Conservation (phyloP, 202 grass and related monocot genomes). For the Brachypodium distachyon region DNA sequence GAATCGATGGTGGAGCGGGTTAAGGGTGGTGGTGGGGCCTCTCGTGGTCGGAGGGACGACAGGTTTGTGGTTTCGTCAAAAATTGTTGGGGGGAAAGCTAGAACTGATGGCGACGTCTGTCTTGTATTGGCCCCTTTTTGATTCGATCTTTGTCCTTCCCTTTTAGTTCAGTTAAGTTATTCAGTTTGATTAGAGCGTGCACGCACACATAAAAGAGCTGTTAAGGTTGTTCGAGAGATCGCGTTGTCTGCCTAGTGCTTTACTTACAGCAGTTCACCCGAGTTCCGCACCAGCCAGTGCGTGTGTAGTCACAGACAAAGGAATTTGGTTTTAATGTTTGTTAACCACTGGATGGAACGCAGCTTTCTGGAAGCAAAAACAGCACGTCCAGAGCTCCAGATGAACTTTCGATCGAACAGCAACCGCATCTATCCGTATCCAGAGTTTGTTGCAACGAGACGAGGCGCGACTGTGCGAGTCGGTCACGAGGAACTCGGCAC, state of each 20-base stretch:
- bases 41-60: background rate
- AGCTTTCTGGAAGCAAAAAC: no score
- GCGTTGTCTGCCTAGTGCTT: conserved; percentile 6
- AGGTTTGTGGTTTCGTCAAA: background rate
- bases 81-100: background rate
- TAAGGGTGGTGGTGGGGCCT: background rate
- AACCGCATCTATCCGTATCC: background rate
- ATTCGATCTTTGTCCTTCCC: background rate
- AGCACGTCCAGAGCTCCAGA: no score
- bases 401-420: background rate
- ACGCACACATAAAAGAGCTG: no score
- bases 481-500: background rate
- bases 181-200: background rate
- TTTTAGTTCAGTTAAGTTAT: background rate
- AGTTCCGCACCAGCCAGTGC: no score
- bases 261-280: no score
- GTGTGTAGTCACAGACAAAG: no score
- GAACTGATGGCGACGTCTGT: background rate
- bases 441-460: background rate
- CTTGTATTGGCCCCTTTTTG: no score
- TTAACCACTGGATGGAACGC: no score
- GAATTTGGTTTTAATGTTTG: no score
- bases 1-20: background rate
- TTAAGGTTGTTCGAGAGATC: conserved; percentile 2
- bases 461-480: background rate